Percentiles rank a stretch among this genome's conserved stretches.
These are phyloP conservation scores for Pyrenula massariospora DNA, from an alignment of 495 filamentous ascomycete genomes.

Conservation along the genomic window DNA sequence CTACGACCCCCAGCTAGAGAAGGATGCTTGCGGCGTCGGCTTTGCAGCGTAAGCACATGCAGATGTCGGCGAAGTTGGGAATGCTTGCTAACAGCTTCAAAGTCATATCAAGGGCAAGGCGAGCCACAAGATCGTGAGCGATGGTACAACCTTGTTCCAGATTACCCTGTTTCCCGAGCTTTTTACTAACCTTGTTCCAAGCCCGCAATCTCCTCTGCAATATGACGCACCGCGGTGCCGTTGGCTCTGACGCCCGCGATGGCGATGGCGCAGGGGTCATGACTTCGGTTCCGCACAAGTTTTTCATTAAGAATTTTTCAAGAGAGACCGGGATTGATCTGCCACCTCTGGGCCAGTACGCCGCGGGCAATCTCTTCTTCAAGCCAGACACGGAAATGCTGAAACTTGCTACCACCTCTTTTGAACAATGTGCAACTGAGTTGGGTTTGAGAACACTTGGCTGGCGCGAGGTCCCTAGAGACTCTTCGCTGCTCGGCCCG, in stretches of 20 bases:
- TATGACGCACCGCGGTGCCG: conserved; percentile 98
- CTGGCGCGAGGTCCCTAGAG: conserved; percentile 91
- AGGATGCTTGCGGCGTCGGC: conserved; percentile 98
- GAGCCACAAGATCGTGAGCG: conserved; percentile 98
- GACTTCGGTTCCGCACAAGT: conserved; percentile 98
- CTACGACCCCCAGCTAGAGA: conserved; percentile 92
- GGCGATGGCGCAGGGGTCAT: conserved; percentile 98
- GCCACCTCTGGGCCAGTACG: conserved; percentile 86
- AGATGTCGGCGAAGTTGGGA: conserved; percentile 3
- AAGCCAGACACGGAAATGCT: conserved; percentile 85
- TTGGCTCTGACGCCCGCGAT: conserved; percentile 94
- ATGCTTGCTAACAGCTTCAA: too few relatives aligned
- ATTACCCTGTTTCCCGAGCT: too few relatives aligned
- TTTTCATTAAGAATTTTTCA: conserved; percentile 97
- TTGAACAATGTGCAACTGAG: conserved; percentile 83
- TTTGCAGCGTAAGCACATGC: conserved; percentile 77
- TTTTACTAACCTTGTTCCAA: conserved; percentile 16
- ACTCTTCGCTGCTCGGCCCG: conserved; percentile 86
- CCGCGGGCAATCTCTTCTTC: conserved; percentile 96
- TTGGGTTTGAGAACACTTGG: conserved; percentile 85
- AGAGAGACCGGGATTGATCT: conserved; percentile 76
- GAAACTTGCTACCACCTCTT: conserved; percentile 73
- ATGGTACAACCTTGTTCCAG: conserved; percentile 56
- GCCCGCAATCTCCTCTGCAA: conserved; percentile 94
- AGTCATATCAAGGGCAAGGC: conserved; percentile 96